phyloP scores from a whole-genome alignment of 495 filamentous ascomycete species.

The Aspergillus affinis region DNA sequence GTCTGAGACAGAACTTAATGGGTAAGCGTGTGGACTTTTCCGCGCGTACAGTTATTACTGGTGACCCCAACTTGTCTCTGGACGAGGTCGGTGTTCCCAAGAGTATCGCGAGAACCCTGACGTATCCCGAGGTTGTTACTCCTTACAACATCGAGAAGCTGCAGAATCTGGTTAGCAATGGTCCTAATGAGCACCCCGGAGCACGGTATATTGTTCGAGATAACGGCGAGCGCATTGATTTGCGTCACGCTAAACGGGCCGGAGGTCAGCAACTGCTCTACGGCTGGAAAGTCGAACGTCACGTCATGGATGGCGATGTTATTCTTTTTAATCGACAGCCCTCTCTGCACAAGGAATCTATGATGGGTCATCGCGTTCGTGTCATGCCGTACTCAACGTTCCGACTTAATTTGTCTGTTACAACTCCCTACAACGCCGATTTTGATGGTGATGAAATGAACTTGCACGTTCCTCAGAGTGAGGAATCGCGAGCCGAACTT shows the following conservation, averaged over 20 bases:
- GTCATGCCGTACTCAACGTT: conserved; percentile 99
- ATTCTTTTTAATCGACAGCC: conserved; percentile 99
- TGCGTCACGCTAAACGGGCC: conserved; percentile 84
- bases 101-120: conserved; percentile 84
- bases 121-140: conserved; percentile 96
- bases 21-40: conserved; percentile 99
- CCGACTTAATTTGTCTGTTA: conserved; percentile 94
- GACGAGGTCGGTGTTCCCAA: conserved; percentile 95
- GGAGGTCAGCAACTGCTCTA: conserved; percentile 82
- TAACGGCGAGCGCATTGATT: conserved; percentile 88
- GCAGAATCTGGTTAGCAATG: conserved; percentile 83
- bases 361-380: conserved; percentile 98
- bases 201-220: conserved; percentile 93
- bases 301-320: conserved; percentile 91
- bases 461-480: conserved; percentile 94
- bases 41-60: conserved; percentile 98
- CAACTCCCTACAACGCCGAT: conserved; percentile 98
- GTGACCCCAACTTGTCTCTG: conserved; percentile 92
- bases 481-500: conserved; percentile 93
- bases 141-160: conserved; percentile 96
- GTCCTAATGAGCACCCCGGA: conserved; percentile 90
- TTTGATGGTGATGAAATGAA: conserved; percentile 99
- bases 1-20: conserved; percentile 97
- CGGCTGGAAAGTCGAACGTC: conserved; percentile 97
- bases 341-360: conserved; percentile 98